phyloP scores from a whole-genome alignment of 257 asterid species.

The Solanum rostratum region DNA sequence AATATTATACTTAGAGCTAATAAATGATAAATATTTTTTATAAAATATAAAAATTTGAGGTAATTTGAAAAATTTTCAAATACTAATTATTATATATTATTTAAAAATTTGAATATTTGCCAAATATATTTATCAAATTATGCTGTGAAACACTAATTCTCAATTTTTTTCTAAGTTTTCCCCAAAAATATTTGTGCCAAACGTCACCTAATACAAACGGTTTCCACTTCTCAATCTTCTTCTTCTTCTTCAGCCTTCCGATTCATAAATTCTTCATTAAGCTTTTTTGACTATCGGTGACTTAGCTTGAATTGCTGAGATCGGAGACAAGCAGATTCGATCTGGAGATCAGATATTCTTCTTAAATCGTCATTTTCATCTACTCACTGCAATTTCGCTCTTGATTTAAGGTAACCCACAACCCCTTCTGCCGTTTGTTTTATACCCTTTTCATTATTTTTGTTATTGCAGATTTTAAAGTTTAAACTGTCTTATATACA shows the following conservation, averaged over 20 bases:
- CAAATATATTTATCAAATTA: no score
- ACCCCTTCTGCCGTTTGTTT: background rate
- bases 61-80: no score
- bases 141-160: no score
- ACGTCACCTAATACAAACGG: background rate
- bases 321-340: background rate
- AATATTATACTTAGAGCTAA: no score
- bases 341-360: background rate
- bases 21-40: no score
- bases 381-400: background rate
- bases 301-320: background rate
- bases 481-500: background rate
- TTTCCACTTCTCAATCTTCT: background rate
- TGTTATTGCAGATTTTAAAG: background rate
- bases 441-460: background rate
- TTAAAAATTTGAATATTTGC: no score
- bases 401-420: background rate
- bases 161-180: no score
- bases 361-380: background rate
- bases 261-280: background rate
- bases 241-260: background rate
- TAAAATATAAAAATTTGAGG: no score
- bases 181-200: no score
- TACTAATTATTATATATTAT: no score
- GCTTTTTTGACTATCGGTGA: background rate